A percentile compares a stretch with the other conserved stretches of the same genome.
Evolutionary conservation across 2,329 filamentous ascomycete genomes (phyloP).

Genomic region (Drechslerella dactyloides): DNA sequence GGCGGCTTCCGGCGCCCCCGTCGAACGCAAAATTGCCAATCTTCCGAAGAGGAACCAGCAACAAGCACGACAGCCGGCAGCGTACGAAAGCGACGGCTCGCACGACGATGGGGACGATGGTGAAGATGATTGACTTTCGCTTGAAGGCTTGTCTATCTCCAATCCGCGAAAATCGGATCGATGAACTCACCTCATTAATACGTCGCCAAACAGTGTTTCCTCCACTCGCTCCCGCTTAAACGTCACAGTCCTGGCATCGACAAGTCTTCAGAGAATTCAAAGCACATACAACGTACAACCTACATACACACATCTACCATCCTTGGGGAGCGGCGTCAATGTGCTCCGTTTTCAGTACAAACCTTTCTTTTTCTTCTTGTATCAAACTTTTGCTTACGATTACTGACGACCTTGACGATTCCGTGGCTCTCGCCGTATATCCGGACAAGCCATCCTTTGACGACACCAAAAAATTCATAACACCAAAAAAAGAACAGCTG

Average conservation of each 20-base stretch:
- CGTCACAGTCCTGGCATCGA: background rate
- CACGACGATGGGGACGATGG: constrained; percentile 53
- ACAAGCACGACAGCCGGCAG: constrained; percentile 32
- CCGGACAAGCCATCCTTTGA: constrained; percentile 34
- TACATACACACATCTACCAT: constrained; percentile 1
- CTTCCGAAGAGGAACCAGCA: constrained; percentile 51
- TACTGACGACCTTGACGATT: constrained; percentile 47
- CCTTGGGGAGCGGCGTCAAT: too few species aligned
- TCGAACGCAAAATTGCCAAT: constrained; percentile 50
- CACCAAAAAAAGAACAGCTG: constrained; percentile 51
- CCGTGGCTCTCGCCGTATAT: constrained; percentile 24
- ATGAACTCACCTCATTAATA: constrained; percentile 1
- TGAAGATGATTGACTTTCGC: constrained; percentile 51
- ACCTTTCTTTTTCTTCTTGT: constrained; percentile 30
- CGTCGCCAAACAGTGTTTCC: background rate
- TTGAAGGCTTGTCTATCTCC: constrained; percentile 45
- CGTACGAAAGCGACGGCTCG: constrained; percentile 44
- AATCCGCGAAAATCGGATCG: constrained; percentile 30
- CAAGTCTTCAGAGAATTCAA: constrained; percentile 6
- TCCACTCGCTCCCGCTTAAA: background rate
- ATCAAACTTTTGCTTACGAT: constrained; percentile 50
- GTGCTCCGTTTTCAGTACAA: constrained; percentile 24
- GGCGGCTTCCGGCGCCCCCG: constrained; percentile 33
- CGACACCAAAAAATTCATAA: constrained; percentile 45
- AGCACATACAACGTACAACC: background rate